phyloP scores from a whole-genome alignment of 768 basidiomycete species.

The Leccinum arenicola region DNA sequence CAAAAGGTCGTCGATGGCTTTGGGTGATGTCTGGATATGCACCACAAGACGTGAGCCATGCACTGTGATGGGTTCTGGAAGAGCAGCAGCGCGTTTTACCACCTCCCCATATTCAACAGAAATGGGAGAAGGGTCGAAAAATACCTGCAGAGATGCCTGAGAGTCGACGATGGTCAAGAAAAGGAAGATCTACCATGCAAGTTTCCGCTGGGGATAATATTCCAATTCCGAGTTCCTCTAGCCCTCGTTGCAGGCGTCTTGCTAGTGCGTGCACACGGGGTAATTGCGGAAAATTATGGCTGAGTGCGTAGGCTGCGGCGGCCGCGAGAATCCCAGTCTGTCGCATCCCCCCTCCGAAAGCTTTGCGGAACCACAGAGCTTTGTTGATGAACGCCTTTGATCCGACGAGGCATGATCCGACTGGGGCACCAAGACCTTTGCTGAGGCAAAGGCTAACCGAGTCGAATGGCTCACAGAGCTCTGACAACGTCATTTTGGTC shows the following conservation, averaged over 20 bases:
- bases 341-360: slow-evolving; percentile 94
- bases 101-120: slow-evolving; percentile 71
- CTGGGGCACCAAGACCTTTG: slow-evolving; percentile 91
- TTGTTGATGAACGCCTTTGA: slow-evolving; percentile 69
- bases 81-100: slow-evolving; percentile 52
- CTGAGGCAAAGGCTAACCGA: slow-evolving; percentile 91
- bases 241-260: slow-evolving; percentile 61
- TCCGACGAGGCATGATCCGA: slow-evolving; percentile 85
- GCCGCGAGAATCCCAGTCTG: slow-evolving; percentile 87
- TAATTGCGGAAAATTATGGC: slow-evolving; percentile 77
- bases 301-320: slow-evolving; percentile 81
- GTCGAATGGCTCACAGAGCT: slow-evolving; percentile 88
- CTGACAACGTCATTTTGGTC: slow-evolving; percentile 61
- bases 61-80: slow-evolving; percentile 68
- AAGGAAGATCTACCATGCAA: slow-evolving; percentile 70
- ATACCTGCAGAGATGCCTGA: slow-evolving; percentile 49
- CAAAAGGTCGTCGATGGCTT: slow-evolving; percentile 82
- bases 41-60: slow-evolving; percentile 79
- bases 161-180: neutral
- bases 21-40: slow-evolving; percentile 79
- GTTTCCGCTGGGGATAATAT: slow-evolving; percentile 79
- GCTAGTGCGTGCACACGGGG: slow-evolving; percentile 74
- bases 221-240: slow-evolving; percentile 69
- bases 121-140: slow-evolving; percentile 74
- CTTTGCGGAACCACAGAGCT: slow-evolving; percentile 88